Base-by-base conservation (phyloP, 2,329 filamentous ascomycete genomes). In the Aspergillus sp. region DNA sequence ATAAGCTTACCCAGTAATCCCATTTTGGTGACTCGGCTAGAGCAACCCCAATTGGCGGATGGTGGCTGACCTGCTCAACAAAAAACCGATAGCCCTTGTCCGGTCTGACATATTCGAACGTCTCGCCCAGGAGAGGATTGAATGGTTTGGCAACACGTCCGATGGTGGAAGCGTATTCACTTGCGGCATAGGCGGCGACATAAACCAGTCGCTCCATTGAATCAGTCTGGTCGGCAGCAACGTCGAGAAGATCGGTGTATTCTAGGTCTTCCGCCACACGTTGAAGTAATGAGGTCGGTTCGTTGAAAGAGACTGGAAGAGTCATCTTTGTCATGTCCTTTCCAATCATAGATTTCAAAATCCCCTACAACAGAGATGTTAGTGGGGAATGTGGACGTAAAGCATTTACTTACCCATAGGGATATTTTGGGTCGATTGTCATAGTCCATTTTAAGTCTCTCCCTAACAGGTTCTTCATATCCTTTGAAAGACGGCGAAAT, bases 261-360 rank as follows among this genome's bases (percentile, higher is more conserved):
- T 99, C 95, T 90, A 99, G 93, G 70, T 99, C 95, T 77, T 99
- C 95, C 5, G 91, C 91, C 43, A 96, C 93, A 71, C 95, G 90
- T 74, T 98, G 95, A 8, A 99, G 83, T 12, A 99, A 80, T 5
- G 95, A 98, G 0, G 95, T 99, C 0, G 95, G 95, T 75, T 99
- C 95, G 76, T 99, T 99, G 80, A 99, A 98, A 0, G 95, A 96
- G 2, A 99, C 95, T 0, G 95, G 95, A 18, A 99, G 80, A 0
- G 95, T 98, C 93, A 99, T 99, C 80, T 96, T 98, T 38, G 95
- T 98, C 95, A 99, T 98, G 71, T 99, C 95, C 74, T 99, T 98
- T 62, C 95, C 95, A 75, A 99, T 96, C 95, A 99, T 98, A 20
- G 93, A 98, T 79, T 98, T 99, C 62, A 99, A 80, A 66, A 99